Conservation (phyloP, 2,329 filamentous ascomycete genomes). For the Penicillium oxalicum region DNA sequence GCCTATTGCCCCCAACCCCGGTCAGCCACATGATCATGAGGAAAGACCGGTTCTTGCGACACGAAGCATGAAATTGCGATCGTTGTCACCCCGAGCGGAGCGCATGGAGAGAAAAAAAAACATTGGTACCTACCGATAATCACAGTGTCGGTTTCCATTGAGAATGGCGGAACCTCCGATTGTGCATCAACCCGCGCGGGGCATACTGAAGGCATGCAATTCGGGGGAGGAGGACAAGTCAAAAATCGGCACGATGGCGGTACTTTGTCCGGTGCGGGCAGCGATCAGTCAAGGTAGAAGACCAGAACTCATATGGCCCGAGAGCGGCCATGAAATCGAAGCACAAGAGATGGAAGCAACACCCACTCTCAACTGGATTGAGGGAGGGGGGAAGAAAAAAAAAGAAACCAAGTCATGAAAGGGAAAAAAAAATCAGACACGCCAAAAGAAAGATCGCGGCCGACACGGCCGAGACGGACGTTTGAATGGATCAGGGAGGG, state of each 20-base stretch:
- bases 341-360: not conserved
- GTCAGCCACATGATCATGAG: too few relatives aligned
- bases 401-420: not conserved
- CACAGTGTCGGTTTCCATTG: constrained; percentile 38
- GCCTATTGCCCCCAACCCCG: constrained; percentile 34
- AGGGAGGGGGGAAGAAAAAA: constrained; percentile 2
- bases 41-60: too few relatives aligned
- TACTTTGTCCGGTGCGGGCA: not conserved
- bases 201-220: constrained; percentile 30
- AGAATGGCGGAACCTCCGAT: constrained; percentile 23
- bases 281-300: not conserved
- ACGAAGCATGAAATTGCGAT: too few relatives aligned
- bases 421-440: too few relatives aligned
- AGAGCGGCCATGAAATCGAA: constrained; percentile 19
- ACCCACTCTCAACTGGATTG: not conserved
- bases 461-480: too few relatives aligned
- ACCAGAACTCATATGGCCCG: constrained; percentile 3
- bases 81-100: too few relatives aligned
- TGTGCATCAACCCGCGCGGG: constrained; percentile 21
- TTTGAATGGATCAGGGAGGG: not conserved
- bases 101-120: not conserved
- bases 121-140: constrained; percentile 39
- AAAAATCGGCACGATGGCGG: not conserved
- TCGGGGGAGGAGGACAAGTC: not conserved
- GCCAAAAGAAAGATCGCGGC: too few relatives aligned